Evolutionary conservation across 768 basidiomycete genomes (phyloP), one percentile per base, ranked within the genome.

Genomic region (Neoboletus subvelutipes): DNA sequence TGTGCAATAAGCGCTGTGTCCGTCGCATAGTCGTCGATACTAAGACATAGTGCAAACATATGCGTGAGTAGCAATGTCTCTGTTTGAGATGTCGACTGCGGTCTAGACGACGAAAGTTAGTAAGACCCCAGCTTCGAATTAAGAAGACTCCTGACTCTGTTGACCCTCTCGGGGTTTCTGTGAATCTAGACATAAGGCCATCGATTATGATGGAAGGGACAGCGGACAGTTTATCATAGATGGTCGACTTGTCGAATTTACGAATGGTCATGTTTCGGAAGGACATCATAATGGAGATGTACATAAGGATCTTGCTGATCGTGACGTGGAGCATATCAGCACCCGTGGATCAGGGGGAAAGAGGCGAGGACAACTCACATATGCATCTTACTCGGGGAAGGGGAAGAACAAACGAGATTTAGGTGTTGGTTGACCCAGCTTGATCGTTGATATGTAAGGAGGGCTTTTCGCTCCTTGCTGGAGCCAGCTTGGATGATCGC

Each of bases 11-110:
- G 66, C 2, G 79, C 75, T 0, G 86, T 79, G 60, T 97, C 87
- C 0, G 86, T 82, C 0, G 85, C 83, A 64, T 83, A 96, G 52
- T 85, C 83, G 60, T 97, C 94, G 8, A 94, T 69, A 48, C 81
- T 84, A 29, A 97, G 81, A 65, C 87, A 91, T 0, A 96, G 75
- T 1, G 89, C 87, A 58, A 96, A 88, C 67, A 94, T 80, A 64
- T 92, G 83, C 1, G 90, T 83, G 55, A 94, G 73, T 2, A 96
- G 76, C 63, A 81, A 83, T 3, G 87, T 86, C 67, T 89, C 82
- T 34, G 80, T 88, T 53, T 84, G 79, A 7, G 86, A 78, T 3
- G 94, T 97, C 22, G 80, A 69, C 54, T 79, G 77, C 0, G 73
- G 72, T 64, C 70, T 84, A 71, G 47, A 56, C 0, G 11, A 18